Evolutionary conservation across 140 eudicot genomes (phyloP).

Genomic region (Senecio squalidus): DNA sequence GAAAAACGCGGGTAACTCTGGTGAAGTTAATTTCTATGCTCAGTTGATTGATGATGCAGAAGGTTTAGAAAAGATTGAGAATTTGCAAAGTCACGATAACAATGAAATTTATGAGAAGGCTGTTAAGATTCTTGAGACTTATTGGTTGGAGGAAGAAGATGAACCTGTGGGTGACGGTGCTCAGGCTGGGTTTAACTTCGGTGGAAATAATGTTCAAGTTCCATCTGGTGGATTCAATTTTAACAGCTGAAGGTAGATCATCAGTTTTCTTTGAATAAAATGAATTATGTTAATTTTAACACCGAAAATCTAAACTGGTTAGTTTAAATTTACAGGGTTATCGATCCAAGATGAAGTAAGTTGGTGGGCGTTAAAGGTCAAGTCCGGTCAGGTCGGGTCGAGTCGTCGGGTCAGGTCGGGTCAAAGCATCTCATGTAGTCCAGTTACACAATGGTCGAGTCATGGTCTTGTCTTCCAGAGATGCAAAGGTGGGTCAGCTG

Average conservation of each 20-base stretch:
- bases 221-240: conserved; percentile 77
- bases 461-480: conserved; percentile 23
- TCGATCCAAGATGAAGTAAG: conserved; percentile 5
- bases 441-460: conserved; percentile 12
- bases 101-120: conserved; percentile 84
- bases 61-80: conserved; percentile 81
- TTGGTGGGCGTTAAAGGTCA: conserved; percentile 24
- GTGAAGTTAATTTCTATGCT: conserved; percentile 61
- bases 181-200: conserved; percentile 44
- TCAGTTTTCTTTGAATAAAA: too few species aligned
- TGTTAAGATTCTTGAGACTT: conserved; percentile 77
- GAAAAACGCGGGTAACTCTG: conserved; percentile 45
- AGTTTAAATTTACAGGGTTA: conserved; percentile 21
- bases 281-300: not conserved
- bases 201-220: conserved; percentile 37
- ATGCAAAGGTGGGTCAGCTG: conserved; percentile 27
- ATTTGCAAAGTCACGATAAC: conserved; percentile 76
- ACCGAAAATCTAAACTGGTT: conserved; percentile 1
- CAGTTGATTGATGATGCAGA: conserved; percentile 82
- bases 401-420: conserved; percentile 29
- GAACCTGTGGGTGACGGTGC: conserved; percentile 32
- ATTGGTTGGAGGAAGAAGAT: conserved; percentile 86
- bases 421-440: conserved; percentile 27
- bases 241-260: conserved; percentile 50
- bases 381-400: conserved; percentile 30